Percentiles rank a stretch among this genome's conserved stretches.
These are phyloP conservation scores for Infundibulicybe gibba DNA, from an alignment of 768 basidiomycete genomes.

Conservation along the genomic window DNA sequence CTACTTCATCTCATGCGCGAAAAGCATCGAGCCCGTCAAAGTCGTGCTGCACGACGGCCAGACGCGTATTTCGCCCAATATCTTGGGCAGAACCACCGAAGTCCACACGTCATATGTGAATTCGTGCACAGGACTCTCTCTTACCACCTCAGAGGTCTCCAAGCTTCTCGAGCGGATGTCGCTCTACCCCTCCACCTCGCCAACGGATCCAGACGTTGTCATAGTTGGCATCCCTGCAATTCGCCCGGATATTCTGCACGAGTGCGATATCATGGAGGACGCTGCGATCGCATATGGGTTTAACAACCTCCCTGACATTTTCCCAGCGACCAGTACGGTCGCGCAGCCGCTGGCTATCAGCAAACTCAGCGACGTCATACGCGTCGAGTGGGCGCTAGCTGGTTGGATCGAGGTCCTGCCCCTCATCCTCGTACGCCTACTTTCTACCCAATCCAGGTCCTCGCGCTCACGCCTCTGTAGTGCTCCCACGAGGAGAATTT, in stretches of 20 bases:
- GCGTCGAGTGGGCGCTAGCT: slow-evolving; percentile 88
- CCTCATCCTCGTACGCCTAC: slow-evolving; percentile 74
- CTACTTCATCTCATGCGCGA: slow-evolving; percentile 1
- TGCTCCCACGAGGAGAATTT: slow-evolving; percentile 99
- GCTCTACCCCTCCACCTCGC: slow-evolving; percentile 50
- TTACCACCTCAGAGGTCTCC: slow-evolving; percentile 63
- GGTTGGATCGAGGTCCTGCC: slow-evolving; percentile 97
- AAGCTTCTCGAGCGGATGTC: slow-evolving; percentile 84
- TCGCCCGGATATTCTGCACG: slow-evolving; percentile 96
- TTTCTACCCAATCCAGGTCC: not conserved
- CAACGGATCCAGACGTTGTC: slow-evolving; percentile 62
- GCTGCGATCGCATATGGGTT: slow-evolving; percentile 97
- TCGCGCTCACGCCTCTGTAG: slow-evolving; percentile 31
- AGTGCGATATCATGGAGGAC: slow-evolving; percentile 98
- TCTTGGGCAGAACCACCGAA: slow-evolving; percentile 65
- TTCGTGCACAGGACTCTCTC: slow-evolving; percentile 85
- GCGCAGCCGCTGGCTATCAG: slow-evolving; percentile 90
- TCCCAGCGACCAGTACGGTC: slow-evolving; percentile 93
- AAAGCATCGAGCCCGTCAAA: slow-evolving; percentile 90
- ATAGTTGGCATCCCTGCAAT: slow-evolving; percentile 84
- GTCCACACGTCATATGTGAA: slow-evolving; percentile 92
- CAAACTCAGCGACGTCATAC: slow-evolving; percentile 84
- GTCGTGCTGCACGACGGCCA: slow-evolving; percentile 78
- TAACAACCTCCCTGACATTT: slow-evolving; percentile 90
- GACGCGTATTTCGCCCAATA: slow-evolving; percentile 73